Percentiles rank a stretch among this genome's conserved stretches.
Conservation (phyloP, 1,284 basidiomycete species). For the Tilletia indica region DNA sequence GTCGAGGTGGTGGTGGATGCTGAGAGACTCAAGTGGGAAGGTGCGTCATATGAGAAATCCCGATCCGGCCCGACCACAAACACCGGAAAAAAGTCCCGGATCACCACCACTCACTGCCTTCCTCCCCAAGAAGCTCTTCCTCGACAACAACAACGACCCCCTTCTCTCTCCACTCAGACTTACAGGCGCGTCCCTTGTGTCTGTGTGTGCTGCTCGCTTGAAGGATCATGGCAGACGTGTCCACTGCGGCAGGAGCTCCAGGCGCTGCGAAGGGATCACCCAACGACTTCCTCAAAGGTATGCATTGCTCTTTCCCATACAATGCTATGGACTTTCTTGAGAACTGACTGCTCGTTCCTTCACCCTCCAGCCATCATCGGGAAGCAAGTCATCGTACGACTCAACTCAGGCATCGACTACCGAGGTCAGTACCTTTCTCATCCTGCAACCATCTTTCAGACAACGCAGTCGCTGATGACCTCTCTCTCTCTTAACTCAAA, state of each 20-base stretch:
- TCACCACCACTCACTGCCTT: too few relatives aligned
- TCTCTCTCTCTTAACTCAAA: neutral
- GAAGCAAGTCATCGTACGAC: conserved; percentile 85
- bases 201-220: too few relatives aligned
- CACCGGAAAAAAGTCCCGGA: too few relatives aligned
- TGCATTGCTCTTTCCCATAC: conserved; percentile 1
- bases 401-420: conserved; percentile 96
- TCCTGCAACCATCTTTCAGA: neutral
- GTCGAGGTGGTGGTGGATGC: neutral
- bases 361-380: conserved; percentile 77
- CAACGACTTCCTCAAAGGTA: conserved; percentile 51
- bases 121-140: too few relatives aligned
- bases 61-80: too few relatives aligned
- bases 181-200: too few relatives aligned
- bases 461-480: neutral
- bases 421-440: conserved; percentile 65
- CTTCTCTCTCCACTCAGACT: too few relatives aligned
- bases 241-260: neutral
- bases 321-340: neutral
- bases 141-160: too few relatives aligned
- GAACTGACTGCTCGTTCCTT: neutral
- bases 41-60: too few relatives aligned
- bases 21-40: neutral
- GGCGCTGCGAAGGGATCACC: conserved; percentile 34
- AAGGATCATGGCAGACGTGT: neutral